Evolutionary conservation across 2,329 filamentous ascomycete genomes (phyloP).

Genomic region (Juglanconis sp.): DNA sequence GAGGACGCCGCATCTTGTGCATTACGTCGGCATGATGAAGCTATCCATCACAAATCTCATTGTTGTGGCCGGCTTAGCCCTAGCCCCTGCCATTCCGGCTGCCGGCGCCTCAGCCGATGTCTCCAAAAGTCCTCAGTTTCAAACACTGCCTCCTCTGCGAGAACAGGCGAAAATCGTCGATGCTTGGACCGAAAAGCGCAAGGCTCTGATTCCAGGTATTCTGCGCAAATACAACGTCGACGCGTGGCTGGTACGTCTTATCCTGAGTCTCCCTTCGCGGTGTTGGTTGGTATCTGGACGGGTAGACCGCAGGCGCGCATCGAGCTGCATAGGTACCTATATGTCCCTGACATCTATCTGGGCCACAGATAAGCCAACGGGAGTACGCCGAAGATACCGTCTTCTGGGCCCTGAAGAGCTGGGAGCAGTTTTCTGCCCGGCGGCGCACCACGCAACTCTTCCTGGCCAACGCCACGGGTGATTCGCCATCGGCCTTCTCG

Average conservation of each 20-base stretch:
- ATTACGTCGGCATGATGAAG: neutral
- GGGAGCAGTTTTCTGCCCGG: constrained; percentile 44
- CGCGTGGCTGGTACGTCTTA: constrained; percentile 42
- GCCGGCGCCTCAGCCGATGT: constrained; percentile 2
- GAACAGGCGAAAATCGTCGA: constrained; percentile 43
- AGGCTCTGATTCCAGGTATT: constrained; percentile 37
- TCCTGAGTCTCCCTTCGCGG: neutral
- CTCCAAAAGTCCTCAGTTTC: constrained; percentile 30
- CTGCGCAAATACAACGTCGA: constrained; percentile 43
- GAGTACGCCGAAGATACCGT: constrained; percentile 51
- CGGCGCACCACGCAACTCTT: constrained; percentile 50
- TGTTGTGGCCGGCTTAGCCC: neutral
- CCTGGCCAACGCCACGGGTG: constrained; percentile 35
- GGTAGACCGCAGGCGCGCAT: neutral
- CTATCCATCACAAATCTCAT: neutral
- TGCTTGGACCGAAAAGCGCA: constrained; percentile 41
- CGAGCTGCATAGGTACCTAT: neutral
- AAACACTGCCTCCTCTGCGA: constrained; percentile 38
- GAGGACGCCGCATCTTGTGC: too few species aligned
- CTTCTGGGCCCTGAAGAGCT: constrained; percentile 48
- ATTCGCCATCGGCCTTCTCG: constrained; percentile 28
- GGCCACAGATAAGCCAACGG: constrained; percentile 43
- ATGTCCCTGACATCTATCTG: too few species aligned
- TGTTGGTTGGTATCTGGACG: neutral
- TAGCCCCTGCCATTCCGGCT: neutral